Conservation (phyloP, 495 filamentous ascomycete species). For the Xylaria bambusicola region DNA sequence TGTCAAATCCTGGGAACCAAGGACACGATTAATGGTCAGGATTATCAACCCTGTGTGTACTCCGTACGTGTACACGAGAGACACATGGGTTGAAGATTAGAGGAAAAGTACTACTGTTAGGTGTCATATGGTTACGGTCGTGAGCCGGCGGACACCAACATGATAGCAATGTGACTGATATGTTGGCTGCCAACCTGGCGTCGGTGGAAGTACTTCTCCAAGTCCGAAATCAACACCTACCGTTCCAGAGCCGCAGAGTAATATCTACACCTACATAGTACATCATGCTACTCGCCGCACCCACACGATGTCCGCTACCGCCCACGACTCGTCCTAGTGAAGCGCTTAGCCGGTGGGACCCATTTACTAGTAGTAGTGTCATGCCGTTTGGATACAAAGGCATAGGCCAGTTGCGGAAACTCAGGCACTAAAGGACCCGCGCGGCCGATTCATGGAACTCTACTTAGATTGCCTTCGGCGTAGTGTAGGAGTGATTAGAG, state of each 20-base stretch:
- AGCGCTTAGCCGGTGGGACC: neutral
- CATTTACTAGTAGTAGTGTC: neutral
- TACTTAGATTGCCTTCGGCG: neutral
- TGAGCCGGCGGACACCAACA: constrained; percentile 1
- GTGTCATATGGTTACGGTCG: neutral
- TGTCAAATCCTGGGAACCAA: neutral
- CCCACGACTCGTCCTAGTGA: neutral
- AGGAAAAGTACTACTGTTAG: too few relatives aligned
- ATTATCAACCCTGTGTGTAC: constrained; percentile 13
- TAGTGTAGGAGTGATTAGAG: too few relatives aligned
- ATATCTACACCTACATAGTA: too few relatives aligned
- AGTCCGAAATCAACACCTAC: too few relatives aligned
- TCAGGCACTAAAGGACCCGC: neutral
- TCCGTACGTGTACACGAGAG: too few relatives aligned
- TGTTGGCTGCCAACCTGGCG: constrained; percentile 4
- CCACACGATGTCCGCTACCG: neutral
- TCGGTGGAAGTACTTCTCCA: neutral
- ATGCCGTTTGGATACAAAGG: neutral
- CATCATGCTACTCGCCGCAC: too few relatives aligned
- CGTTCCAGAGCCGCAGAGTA: neutral
- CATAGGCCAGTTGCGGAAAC: too few relatives aligned
- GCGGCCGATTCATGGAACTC: constrained; percentile 4
- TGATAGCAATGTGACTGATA: neutral
- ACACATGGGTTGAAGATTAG: too few relatives aligned
- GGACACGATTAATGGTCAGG: neutral